Percentiles rank a stretch among this genome's conserved stretches.
Evolutionary conservation across 176 grass and related monocot species (phyloP).

Genomic region (Melocanna baccifera): DNA sequence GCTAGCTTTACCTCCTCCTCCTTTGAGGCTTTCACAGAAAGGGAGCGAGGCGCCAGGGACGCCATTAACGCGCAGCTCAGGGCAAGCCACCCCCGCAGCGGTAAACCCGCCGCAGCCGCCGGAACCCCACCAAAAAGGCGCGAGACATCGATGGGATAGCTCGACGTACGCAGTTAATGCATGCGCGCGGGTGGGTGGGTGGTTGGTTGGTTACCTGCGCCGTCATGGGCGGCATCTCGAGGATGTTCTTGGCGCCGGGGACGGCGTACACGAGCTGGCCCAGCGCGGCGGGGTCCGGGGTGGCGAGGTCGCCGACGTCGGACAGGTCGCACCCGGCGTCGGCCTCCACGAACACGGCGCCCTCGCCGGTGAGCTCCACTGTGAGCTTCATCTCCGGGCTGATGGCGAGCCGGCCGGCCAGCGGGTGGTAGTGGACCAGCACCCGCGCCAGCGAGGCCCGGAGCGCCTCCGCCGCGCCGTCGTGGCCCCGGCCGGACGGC

Average conservation of each 20-base stretch:
- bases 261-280: conserved; percentile 81
- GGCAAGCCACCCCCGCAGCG: neutral
- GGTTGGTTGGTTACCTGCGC: conserved; percentile 42
- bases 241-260: conserved; percentile 76
- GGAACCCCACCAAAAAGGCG: neutral
- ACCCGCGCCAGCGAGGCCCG: conserved; percentile 68
- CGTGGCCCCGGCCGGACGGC: neutral
- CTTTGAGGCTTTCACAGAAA: conserved; percentile 9
- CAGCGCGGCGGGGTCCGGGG: conserved; percentile 64
- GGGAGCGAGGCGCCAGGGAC: neutral
- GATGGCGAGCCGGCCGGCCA: conserved; percentile 70
- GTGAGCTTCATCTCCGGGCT: conserved; percentile 86
- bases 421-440: conserved; percentile 82
- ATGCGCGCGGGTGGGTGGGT: neutral
- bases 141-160: neutral
- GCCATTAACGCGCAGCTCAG: conserved; percentile 25
- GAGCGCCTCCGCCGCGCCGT: conserved; percentile 38
- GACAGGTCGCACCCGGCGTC: conserved; percentile 67
- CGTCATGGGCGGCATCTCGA: conserved; percentile 93
- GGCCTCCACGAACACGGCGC: conserved; percentile 77
- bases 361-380: conserved; percentile 70
- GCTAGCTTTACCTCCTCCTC: neutral
- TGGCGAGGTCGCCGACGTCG: conserved; percentile 63
- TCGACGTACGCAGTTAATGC: neutral
- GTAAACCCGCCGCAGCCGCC: neutral